Conservation (phyloP, 306 rosid species). For the Calophaca sinica region DNA sequence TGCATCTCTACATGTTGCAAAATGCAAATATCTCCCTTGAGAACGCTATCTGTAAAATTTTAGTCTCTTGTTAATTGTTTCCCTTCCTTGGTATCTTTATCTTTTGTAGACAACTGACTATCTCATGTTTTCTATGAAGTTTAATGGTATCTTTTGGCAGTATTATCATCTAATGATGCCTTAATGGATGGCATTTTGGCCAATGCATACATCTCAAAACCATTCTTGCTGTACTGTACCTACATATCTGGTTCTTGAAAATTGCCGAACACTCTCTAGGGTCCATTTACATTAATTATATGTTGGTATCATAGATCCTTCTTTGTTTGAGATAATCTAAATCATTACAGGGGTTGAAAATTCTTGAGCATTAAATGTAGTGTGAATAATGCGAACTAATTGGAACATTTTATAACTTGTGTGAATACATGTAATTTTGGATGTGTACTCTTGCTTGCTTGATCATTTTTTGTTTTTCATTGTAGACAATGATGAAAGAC, state of each 20-base stretch:
- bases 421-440: neutral
- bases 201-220: too few relatives aligned
- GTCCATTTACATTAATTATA: neutral
- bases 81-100: too few relatives aligned
- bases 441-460: slow-evolving; percentile 36
- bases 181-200: too few relatives aligned
- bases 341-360: neutral
- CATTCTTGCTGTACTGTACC: neutral
- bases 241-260: neutral
- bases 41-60: too few relatives aligned
- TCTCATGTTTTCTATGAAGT: too few relatives aligned
- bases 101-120: too few relatives aligned
- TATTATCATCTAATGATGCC: too few relatives aligned
- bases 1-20: too few relatives aligned
- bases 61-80: too few relatives aligned
- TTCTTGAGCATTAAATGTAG: neutral
- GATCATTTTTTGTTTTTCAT: slow-evolving; percentile 18
- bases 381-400: slow-evolving; percentile 4
- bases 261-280: neutral
- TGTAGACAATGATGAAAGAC: slow-evolving; percentile 71
- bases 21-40: too few relatives aligned
- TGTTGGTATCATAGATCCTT: neutral
- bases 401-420: neutral
- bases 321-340: neutral
- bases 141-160: neutral